Evolutionary conservation across 371 early-diverging fungal species (phyloP), one percentile per base, ranked within the genome.

Genomic region (Blakeslea trispora): DNA sequence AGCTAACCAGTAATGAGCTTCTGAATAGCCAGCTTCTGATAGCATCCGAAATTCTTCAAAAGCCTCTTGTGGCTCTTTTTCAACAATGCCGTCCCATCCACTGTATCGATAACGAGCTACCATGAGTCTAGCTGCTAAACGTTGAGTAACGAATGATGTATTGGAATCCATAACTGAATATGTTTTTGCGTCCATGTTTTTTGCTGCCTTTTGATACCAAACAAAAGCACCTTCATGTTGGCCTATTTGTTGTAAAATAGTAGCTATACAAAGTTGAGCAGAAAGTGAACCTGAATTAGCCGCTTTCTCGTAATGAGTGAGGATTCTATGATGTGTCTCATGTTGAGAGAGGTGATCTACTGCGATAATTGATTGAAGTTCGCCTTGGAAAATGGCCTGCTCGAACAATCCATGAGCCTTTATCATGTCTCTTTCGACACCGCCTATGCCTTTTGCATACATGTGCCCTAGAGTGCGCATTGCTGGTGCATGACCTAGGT

Each of bases 361-460:
- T 24, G 82, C 80, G 59, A 84, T 75, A 50, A 84, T 72, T 4
- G 90, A 84, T 21, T 81, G 47, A 7, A 75, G 65, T 49, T 87
- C 78, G n/a, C 86, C 86, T 34, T 74, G 66, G 3, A 65, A 53
- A 1, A 87, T 84, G 9, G 88, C 81, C 23, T 61, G 69, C 24
- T 63, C 51, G 69, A 86, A 93, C 69, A 83, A 80, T 0, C 53
- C 32, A 7, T 82, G 71, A 0, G 90, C 88, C 22, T 57, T 41
- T 10, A 31, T 15, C 32, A 77, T 62, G 54, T 88, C 68, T 64
- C 65, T 34, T 60, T 70, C 7, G 69, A 64, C 57, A 9, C 28
- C 28, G 7, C 76, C 80, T 34, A 64, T 53, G 0, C 73, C 71
- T 45, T 71, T 57, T 28, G 59, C 61, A 57, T 72, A 77, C 69